Percentiles rank a stretch among this genome's conserved stretches.
phyloP scores from a whole-genome alignment of 2,329 filamentous ascomycete genomes.

The Westerdykella sp. region DNA sequence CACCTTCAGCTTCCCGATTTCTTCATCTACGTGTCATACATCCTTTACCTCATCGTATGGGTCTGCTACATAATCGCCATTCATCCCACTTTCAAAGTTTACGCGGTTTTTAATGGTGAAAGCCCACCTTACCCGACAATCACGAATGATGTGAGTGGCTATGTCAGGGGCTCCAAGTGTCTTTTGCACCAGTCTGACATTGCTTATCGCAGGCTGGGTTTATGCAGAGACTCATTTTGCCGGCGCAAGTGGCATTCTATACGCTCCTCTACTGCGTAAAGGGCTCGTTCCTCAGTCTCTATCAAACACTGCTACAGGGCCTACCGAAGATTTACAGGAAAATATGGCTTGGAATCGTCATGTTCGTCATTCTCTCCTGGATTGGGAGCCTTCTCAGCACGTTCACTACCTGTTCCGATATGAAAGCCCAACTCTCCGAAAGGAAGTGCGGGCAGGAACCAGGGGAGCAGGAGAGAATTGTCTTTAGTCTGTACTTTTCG shows the following conservation, averaged over 20 bases:
- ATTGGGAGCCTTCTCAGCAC: constrained; percentile 33
- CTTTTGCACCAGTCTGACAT: too few species aligned
- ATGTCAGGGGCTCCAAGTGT: too few species aligned
- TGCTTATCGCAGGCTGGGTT: constrained; percentile 2
- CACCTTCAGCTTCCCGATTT: constrained; percentile 10
- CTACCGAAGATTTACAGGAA: constrained; percentile 20
- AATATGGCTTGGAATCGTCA: constrained; percentile 34
- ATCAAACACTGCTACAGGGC: constrained; percentile 28
- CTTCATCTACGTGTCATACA: constrained; percentile 21
- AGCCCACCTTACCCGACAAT: constrained; percentile 24
- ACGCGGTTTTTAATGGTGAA: constrained; percentile 17
- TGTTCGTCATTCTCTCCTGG: constrained; percentile 29
- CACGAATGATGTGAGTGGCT: constrained; percentile 16
- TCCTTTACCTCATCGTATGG: constrained; percentile 21
- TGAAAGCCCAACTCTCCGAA: constrained; percentile 33
- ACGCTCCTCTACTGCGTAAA: constrained; percentile 29
- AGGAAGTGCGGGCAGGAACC: constrained; percentile 18
- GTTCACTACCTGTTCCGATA: constrained; percentile 32
- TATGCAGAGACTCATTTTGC: constrained; percentile 34
- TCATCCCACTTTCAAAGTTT: constrained; percentile 27
- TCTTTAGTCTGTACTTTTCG: constrained; percentile 29
- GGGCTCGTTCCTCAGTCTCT: constrained; percentile 33
- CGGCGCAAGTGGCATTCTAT: constrained; percentile 34
- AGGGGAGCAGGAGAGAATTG: constrained; percentile 8
- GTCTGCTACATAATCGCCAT: constrained; percentile 30